These are phyloP conservation scores for Biancaea sappan DNA, from an alignment of 306 rosid genomes.

Conservation along the genomic window DNA sequence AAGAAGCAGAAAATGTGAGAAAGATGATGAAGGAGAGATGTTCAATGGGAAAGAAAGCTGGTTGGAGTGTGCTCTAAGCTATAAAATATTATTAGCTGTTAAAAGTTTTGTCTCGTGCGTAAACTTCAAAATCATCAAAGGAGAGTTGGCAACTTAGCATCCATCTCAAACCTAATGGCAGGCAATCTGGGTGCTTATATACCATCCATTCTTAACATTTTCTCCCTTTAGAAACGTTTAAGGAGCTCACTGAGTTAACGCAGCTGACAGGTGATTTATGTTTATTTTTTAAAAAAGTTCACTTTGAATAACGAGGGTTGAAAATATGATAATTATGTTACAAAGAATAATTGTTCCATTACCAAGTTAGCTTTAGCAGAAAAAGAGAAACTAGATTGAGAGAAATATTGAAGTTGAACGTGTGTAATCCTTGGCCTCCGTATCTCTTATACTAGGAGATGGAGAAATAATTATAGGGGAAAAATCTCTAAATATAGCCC, in stretches of 20 bases:
- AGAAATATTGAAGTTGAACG: background rate
- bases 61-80: constrained; percentile 58
- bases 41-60: constrained; percentile 70
- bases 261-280: background rate
- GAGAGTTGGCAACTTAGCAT: constrained; percentile 2
- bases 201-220: constrained; percentile 15
- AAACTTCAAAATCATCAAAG: constrained; percentile 3
- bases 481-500: background rate
- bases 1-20: constrained; percentile 71
- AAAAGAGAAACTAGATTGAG: background rate
- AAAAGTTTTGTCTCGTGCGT: background rate
- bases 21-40: constrained; percentile 60
- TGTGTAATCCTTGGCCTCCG: background rate
- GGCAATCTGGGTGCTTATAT: background rate
- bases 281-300: background rate
- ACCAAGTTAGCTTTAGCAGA: background rate
- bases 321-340: background rate
- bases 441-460: no score
- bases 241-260: constrained; percentile 12
- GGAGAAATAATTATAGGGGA: background rate
- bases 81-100: background rate
- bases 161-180: background rate
- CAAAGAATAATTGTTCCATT: background rate
- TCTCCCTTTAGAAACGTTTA: background rate
- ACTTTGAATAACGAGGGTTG: background rate